Conservation (phyloP, 2,329 filamentous ascomycete species). For the Aaosphaeria arxii region DNA sequence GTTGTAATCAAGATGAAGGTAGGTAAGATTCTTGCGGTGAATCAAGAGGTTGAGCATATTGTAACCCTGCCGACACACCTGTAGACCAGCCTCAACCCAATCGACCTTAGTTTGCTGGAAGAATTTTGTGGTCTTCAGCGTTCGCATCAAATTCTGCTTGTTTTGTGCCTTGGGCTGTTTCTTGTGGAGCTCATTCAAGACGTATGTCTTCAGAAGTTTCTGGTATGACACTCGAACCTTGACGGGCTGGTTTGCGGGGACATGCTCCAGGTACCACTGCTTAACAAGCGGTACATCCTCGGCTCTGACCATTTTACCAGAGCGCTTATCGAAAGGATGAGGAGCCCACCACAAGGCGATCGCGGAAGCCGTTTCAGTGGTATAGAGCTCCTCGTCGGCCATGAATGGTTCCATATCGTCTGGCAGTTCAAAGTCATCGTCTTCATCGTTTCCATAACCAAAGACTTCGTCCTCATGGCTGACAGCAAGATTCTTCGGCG, state of each 20-base stretch:
- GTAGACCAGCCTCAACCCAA: conserved; percentile 97
- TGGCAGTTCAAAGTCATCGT: conserved; percentile 82
- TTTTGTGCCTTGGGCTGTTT: conserved; percentile 93
- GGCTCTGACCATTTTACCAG: conserved; percentile 91
- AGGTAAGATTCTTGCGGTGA: conserved; percentile 96
- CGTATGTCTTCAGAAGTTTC: conserved; percentile 92
- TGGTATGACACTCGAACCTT: conserved; percentile 98
- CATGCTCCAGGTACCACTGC: conserved; percentile 97
- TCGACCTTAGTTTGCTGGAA: conserved; percentile 99
- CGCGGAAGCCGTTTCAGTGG: conserved; percentile 82
- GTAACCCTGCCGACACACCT: conserved; percentile 96
- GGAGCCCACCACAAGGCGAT: conserved; percentile 98
- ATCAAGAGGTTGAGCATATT: conserved; percentile 99
- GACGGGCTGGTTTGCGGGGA: conserved; percentile 84
- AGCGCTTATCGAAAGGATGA: conserved; percentile 90
- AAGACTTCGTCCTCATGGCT: conserved; percentile 95
- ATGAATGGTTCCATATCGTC: conserved; percentile 82
- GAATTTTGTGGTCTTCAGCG: conserved; percentile 94
- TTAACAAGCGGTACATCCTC: conserved; percentile 97
- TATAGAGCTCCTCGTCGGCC: conserved; percentile 83
- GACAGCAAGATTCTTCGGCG: conserved; percentile 87
- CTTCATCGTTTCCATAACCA: conserved; percentile 74
- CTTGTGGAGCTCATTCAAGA: conserved; percentile 95
- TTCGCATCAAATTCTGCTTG: conserved; percentile 86
- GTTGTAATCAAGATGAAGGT: conserved; percentile 98